Evolutionary conservation across 495 filamentous ascomycete species (phyloP), one percentile per base, ranked within the genome.

Genomic region (Sabuloglossum arenarium): DNA sequence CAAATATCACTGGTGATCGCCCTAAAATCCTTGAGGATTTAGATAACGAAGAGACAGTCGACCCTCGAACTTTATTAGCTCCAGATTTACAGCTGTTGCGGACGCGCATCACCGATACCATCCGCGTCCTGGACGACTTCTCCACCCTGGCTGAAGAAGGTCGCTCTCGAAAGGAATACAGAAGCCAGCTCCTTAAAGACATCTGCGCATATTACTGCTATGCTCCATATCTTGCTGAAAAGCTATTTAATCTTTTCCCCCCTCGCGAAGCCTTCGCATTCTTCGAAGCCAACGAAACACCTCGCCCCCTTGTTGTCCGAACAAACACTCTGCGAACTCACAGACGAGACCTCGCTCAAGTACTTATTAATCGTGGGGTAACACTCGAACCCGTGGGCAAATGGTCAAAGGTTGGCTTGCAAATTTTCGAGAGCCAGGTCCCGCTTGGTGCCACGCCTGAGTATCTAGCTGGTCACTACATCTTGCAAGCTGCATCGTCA

Each of bases 381-480:
- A 89, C 88, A 19, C 76, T 98, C 32, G 91, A 98, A 67, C 91
- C 91, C 11, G 86, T 98, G 0, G 91, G 91, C 39, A 98, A 98
- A 66, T 98, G 91, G 91, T 91, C 86, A 34, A 98, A 98, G 69
- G 85, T 97, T 61, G 91, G 91, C 43, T 75, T 98, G 10, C 91
- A 98, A 66, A 77, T 98, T 29, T 98, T 97, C 69, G 93, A 97
- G 63, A 85, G 82, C 49, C 80, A 81, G 55, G 93, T 97, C 0
- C 91, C 91, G 1, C 77, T 96, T n/a, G 93, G 90, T 72, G 93
- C 93, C 24, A 98, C 93, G 0, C 93, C 91, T 0, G 93, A 98
- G 65, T 97, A 97, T 68, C 76, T 98, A 10, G 88, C 93, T 1
- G 91, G 91, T 24, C 86, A 97, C 65, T 98, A 98, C 71, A 97